These are phyloP conservation scores for Fusarium gaditjirri DNA, from an alignment of 2,329 filamentous ascomycete species.

Conservation along the genomic window DNA sequence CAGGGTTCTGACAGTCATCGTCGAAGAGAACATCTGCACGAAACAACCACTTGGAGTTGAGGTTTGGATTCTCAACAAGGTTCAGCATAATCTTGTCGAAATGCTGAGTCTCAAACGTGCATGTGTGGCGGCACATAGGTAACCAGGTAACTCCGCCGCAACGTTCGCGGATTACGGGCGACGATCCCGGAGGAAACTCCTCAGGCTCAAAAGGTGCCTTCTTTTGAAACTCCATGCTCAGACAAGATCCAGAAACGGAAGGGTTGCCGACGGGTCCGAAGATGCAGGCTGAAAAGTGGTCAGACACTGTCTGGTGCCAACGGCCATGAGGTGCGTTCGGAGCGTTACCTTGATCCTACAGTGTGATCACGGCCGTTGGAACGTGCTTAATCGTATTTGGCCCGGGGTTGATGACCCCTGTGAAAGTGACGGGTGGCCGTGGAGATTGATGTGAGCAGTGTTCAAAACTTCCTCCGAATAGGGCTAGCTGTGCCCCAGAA, in stretches of 20 bases:
- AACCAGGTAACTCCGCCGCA: conserved; percentile 55
- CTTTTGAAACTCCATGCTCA: conserved; percentile 26
- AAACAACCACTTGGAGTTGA: conserved; percentile 81
- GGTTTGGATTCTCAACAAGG: conserved; percentile 80
- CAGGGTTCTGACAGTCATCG: conserved; percentile 37
- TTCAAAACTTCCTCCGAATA: background rate
- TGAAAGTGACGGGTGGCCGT: background rate
- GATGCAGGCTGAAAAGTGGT: conserved; percentile 11
- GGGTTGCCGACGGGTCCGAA: background rate
- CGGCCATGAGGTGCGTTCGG: background rate
- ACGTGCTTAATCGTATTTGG: background rate
- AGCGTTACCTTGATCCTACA: background rate
- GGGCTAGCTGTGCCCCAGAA: conserved; percentile 9
- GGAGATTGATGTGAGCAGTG: background rate
- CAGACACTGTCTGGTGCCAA: conserved; percentile 6
- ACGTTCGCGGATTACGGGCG: conserved; percentile 44
- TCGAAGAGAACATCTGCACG: conserved; percentile 76
- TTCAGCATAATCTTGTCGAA: conserved; percentile 78
- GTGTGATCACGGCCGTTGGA: background rate
- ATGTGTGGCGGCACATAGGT: conserved; percentile 65
- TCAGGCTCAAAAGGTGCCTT: conserved; percentile 47
- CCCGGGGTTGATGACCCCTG: background rate
- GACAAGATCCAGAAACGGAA: conserved; percentile 5
- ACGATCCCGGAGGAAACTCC: conserved; percentile 42
- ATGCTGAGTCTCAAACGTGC: conserved; percentile 70